Evolutionary conservation across 345 rosid species (phyloP).

Genomic region (Linum lewisii): DNA sequence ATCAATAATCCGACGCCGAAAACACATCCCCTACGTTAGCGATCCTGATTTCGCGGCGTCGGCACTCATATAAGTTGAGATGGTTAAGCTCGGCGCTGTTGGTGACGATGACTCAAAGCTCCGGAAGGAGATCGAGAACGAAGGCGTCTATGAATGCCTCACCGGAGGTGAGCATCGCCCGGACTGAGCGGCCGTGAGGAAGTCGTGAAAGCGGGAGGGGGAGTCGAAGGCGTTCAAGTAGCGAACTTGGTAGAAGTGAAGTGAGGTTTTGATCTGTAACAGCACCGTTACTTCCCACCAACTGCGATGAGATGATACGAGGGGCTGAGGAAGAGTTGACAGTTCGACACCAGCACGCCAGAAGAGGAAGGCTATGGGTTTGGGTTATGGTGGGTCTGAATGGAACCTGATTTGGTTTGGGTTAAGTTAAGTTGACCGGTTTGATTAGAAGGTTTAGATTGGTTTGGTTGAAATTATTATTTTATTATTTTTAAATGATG

Average conservation of each 20-base stretch:
- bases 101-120: conserved; percentile 33
- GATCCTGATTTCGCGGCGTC: conserved; percentile 38
- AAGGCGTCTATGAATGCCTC: conserved; percentile 4
- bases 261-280: too few relatives aligned
- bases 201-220: conserved; percentile 12
- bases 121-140: conserved; percentile 31
- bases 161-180: conserved; percentile 10
- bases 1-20: conserved; percentile 45
- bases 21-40: conserved; percentile 35
- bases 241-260: conserved; percentile 12
- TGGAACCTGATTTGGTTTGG: too few relatives aligned
- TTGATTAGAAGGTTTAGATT: too few relatives aligned
- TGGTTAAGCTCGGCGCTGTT: conserved; percentile 46
- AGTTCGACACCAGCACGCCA: too few relatives aligned
- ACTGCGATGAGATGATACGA: too few relatives aligned
- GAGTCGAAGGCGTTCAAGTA: conserved; percentile 18
- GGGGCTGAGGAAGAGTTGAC: too few relatives aligned
- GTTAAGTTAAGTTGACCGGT: too few relatives aligned
- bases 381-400: too few relatives aligned
- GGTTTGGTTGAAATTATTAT: too few relatives aligned
- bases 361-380: too few relatives aligned
- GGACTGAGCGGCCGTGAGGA: conserved; percentile 9
- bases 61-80: conserved; percentile 46
- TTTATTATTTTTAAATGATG: too few relatives aligned
- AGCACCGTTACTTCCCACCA: too few relatives aligned